Percentiles rank a stretch among this genome's conserved stretches.
Evolutionary conservation across 2,329 filamentous ascomycete species (phyloP).

Genomic region (Cylindrodendrum hubeiense): DNA sequence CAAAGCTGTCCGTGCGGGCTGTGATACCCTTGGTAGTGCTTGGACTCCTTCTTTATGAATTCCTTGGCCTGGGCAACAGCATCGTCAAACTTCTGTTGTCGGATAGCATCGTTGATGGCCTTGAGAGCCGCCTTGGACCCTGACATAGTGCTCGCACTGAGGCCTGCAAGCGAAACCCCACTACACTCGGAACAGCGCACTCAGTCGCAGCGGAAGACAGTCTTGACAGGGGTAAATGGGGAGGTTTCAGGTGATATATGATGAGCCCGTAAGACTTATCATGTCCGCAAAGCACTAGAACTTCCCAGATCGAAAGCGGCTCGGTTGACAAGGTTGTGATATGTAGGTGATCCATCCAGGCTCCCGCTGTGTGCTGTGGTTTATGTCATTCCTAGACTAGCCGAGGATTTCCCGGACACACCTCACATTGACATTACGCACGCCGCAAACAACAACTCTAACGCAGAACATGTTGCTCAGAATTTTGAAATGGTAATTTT

Average conservation of each 20-base stretch:
- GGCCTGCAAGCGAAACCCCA: conserved; percentile 34
- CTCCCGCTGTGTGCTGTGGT: background rate
- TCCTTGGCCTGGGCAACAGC: conserved; percentile 77
- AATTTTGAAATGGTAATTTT: background rate
- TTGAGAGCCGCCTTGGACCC: conserved; percentile 81
- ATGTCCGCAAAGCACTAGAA: background rate
- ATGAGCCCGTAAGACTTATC: background rate
- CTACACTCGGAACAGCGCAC: conserved; percentile 14
- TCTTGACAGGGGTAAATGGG: background rate
- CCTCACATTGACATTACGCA: background rate
- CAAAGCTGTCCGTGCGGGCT: conserved; percentile 21
- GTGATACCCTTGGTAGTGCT: conserved; percentile 82
- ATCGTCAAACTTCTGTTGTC: conserved; percentile 82
- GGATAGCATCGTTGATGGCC: conserved; percentile 82
- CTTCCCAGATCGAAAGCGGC: background rate
- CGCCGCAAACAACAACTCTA: background rate
- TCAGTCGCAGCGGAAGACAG: conserved; percentile 4
- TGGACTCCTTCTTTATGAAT: conserved; percentile 77
- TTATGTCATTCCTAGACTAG: conserved; percentile 17
- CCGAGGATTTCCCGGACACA: conserved; percentile 12
- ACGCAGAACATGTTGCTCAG: background rate
- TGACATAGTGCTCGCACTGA: conserved; percentile 56
- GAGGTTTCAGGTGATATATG: background rate
- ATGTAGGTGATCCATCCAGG: background rate
- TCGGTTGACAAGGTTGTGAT: background rate